Conservation (phyloP, 192 early-diverging fungal genomes). For the Backusella circina region DNA sequence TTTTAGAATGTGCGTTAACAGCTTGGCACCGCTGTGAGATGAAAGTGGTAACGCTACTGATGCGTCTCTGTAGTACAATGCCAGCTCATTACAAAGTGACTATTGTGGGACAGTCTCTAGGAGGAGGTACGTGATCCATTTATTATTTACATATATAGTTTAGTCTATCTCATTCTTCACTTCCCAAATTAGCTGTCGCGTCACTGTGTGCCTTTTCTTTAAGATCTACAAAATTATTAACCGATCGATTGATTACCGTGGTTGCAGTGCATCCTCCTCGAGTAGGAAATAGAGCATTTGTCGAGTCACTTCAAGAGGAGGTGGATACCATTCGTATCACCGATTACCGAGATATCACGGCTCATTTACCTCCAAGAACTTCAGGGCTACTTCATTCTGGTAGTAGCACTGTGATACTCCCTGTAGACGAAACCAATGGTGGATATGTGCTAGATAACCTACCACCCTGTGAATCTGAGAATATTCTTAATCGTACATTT, state of each 20-base stretch:
- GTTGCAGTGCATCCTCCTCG: conserved; percentile 18
- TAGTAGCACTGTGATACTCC: conserved; percentile 9
- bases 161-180: background rate
- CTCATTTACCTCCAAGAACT: conserved; percentile 26
- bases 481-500: conserved; percentile 11
- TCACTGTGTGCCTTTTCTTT: conserved; percentile 25
- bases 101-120: conserved; percentile 18
- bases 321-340: conserved; percentile 19
- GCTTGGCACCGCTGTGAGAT: conserved; percentile 27
- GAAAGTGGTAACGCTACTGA: conserved; percentile 23
- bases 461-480: background rate
- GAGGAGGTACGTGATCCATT: conserved; percentile 11
- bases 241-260: conserved; percentile 12
- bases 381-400: conserved; percentile 20
- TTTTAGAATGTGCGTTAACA: conserved; percentile 19
- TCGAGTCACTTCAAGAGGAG: background rate
- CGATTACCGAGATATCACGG: conserved; percentile 17
- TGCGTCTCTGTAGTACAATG: conserved; percentile 13
- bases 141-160: background rate
- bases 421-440: background rate
- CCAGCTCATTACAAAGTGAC: conserved; percentile 24
- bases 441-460: background rate
- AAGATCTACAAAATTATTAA: conserved; percentile 20
- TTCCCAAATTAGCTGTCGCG: conserved; percentile 19
- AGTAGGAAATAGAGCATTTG: conserved; percentile 18